phyloP scores from a whole-genome alignment of 306 rosid genomes.

The cucumber (Cucumis sativus) region DNA sequence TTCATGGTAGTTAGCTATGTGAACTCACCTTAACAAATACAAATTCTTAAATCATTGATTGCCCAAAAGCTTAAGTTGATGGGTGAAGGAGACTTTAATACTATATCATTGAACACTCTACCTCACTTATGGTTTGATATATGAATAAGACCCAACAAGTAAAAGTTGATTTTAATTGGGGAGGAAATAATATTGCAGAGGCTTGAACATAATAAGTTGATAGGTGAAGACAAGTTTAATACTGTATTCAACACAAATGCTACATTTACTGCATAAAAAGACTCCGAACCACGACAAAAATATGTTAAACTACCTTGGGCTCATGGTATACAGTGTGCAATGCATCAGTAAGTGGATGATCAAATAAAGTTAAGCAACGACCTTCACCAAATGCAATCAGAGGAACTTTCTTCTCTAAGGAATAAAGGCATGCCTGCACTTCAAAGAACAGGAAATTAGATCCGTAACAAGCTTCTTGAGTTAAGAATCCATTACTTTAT shows the following conservation, averaged over 20 bases:
- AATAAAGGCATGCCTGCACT: slow-evolving; percentile 69
- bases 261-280: neutral
- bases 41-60: neutral
- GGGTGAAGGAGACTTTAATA: no score
- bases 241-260: no score
- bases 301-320: slow-evolving; percentile 54
- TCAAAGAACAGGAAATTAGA: slow-evolving; percentile 6
- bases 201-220: no score
- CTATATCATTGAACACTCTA: no score
- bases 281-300: neutral
- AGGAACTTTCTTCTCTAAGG: slow-evolving; percentile 63
- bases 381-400: slow-evolving; percentile 65
- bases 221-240: no score
- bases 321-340: slow-evolving; percentile 67
- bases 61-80: no score
- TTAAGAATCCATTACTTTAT: neutral
- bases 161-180: no score
- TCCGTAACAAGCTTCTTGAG: neutral
- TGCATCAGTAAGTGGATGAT: slow-evolving; percentile 63
- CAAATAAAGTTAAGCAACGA: slow-evolving; percentile 79
- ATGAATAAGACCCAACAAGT: no score
- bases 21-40: neutral
- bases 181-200: no score
- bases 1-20: neutral
- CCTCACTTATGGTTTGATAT: no score